Conservation (phyloP, 2,329 filamentous ascomycete species). For the Fusarium zealandicum region DNA sequence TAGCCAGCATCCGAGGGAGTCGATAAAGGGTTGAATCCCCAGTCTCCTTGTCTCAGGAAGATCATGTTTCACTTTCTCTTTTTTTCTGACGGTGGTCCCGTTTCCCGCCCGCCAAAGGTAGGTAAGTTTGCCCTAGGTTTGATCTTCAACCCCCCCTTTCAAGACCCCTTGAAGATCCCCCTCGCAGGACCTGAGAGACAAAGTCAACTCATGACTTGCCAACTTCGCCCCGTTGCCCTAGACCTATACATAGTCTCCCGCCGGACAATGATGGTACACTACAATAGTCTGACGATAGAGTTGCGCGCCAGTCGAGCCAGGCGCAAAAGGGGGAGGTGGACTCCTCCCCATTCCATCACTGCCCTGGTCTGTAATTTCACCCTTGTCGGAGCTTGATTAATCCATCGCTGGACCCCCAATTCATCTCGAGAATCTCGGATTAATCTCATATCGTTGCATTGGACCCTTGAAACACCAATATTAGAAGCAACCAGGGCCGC, state of each 20-base stretch:
- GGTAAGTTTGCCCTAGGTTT: constrained; percentile 9
- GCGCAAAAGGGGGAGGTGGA: constrained; percentile 4
- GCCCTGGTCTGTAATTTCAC: constrained; percentile 23
- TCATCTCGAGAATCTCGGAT: constrained; percentile 9
- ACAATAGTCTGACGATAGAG: constrained; percentile 17
- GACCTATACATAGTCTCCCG: constrained; percentile 16
- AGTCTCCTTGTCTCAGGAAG: constrained; percentile 21
- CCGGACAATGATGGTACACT: constrained; percentile 4
- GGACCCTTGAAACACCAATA: no score
- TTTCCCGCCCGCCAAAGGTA: constrained; percentile 10
- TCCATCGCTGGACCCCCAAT: constrained; percentile 17
- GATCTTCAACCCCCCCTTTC: constrained; percentile 20
- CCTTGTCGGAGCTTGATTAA: constrained; percentile 29
- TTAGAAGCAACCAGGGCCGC: no score
- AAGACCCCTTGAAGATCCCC: not conserved
- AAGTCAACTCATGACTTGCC: constrained; percentile 9
- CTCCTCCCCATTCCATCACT: constrained; percentile 20
- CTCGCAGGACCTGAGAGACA: constrained; percentile 1
- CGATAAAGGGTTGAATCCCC: constrained; percentile 1
- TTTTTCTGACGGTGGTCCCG: constrained; percentile 17
- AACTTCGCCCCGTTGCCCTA: constrained; percentile 16
- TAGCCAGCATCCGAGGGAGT: constrained; percentile 1
- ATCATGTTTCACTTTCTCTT: constrained; percentile 20
- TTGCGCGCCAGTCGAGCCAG: constrained; percentile 9
- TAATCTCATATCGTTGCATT: constrained; percentile 19